Evolutionary conservation across 2,329 filamentous ascomycete genomes (phyloP), one percentile per base, ranked within the genome.

Genomic region (Colletotrichum sp.): DNA sequence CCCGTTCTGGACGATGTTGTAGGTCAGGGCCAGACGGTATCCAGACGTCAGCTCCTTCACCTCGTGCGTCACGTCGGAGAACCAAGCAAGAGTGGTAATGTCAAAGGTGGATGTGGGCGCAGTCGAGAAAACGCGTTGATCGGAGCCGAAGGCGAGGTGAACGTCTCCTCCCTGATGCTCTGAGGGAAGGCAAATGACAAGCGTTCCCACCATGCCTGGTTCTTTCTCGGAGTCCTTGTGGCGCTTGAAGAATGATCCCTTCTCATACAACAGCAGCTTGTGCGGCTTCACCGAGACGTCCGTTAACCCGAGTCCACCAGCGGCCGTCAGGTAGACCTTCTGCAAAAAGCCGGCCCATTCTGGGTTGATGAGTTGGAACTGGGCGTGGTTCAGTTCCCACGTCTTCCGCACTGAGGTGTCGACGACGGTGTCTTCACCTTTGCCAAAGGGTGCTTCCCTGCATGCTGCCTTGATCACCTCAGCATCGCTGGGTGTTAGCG

Each of bases 21-120:
- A 91, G 0, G 85, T 89, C 27, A 90, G 78, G 7, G 88, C 87
- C 4, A 87, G 79, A 3, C 89, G 86, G 77, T 87, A 84, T 2
- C 89, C 88, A 0, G 83, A 83, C 2, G 78, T 82, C 1, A 90
- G 80, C 6, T 83, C 82, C 55, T 84, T 83, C 65, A 89, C 82
- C 79, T 90, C 87, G 77, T 89, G 87, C 4, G 81, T 83, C 3
- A 90, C 87, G 75, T 90, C 88, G 0, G 87, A 85, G 75, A 88
- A 90, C 89, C 86, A 86, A 7, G 84, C 82, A 13, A 85, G 79
- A 52, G 79, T 82, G 8, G 81, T 80, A 49, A 81, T 27, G 22
- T 82, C 80, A 44, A 81, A 85, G 2, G 77, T 78, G 1, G 85
- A 86, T 3, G 69, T 55, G 22, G 77, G 52, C 4, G 78, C 79